Conservation (phyloP, 2,329 filamentous ascomycete genomes). For the Aspergillus felis region DNA sequence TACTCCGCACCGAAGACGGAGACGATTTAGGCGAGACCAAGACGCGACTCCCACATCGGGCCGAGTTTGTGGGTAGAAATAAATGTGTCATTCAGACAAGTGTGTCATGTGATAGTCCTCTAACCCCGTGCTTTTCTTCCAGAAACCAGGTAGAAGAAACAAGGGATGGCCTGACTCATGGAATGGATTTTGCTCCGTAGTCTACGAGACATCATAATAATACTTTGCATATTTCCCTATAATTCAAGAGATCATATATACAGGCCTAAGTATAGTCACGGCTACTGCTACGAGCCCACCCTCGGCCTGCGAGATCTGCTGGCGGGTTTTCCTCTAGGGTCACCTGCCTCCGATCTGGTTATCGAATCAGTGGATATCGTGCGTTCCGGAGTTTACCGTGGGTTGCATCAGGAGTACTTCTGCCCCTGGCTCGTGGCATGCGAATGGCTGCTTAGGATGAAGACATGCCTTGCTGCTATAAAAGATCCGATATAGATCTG, state of each 20-base stretch:
- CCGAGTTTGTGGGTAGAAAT: neutral
- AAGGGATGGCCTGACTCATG: neutral
- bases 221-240: neutral
- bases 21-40: neutral
- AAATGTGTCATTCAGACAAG: neutral
- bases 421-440: neutral
- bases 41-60: neutral
- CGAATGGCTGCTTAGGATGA: neutral
- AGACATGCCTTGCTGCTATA: neutral
- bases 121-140: neutral
- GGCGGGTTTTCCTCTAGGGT: neutral
- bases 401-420: neutral
- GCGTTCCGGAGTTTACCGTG: neutral
- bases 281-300: neutral
- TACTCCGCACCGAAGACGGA: neutral
- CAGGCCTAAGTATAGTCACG: neutral
- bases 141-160: neutral
- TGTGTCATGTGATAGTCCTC: neutral
- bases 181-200: neutral
- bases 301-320: neutral
- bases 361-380: neutral
- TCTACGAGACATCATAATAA: neutral
- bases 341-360: neutral
- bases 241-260: neutral
- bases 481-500: neutral